Conservation (phyloP, 83 land plant genomes). For the Picea engelmannii region DNA sequence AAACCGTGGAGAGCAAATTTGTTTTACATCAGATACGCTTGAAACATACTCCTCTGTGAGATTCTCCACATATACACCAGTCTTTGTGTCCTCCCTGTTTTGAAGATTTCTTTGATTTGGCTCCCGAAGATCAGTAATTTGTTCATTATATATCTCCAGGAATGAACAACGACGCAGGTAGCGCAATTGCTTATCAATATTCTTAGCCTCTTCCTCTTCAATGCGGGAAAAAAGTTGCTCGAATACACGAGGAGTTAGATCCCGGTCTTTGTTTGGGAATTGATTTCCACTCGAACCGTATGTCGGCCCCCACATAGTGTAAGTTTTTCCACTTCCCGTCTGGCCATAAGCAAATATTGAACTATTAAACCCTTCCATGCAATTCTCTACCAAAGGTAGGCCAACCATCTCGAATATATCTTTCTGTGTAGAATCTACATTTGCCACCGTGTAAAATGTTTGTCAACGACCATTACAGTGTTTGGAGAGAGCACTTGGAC, state of each 20-base stretch:
- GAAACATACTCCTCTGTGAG: conserved; percentile 76
- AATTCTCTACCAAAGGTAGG: conserved; percentile 95
- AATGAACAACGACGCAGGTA: conserved; percentile 93
- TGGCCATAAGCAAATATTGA: conserved; percentile 99
- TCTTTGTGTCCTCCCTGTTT: conserved; percentile 29
- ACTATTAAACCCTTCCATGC: conserved; percentile 94
- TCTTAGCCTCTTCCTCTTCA: conserved; percentile 76
- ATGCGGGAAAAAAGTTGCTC: conserved; percentile 90
- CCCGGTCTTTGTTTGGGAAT: conserved; percentile 69
- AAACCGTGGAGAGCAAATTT: neutral
- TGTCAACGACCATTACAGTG: conserved; percentile 56
- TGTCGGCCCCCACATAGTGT: conserved; percentile 93
- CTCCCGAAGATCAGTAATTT: conserved; percentile 92
- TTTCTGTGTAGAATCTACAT: conserved; percentile 61
- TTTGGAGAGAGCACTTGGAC: conserved; percentile 77
- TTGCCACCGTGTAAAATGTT: conserved; percentile 91
- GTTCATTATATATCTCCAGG: conserved; percentile 95
- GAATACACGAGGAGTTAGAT: conserved; percentile 94
- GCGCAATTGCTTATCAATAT: conserved; percentile 65
- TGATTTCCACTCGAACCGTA: conserved; percentile 37
- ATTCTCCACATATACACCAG: conserved; percentile 25
- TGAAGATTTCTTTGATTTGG: conserved; percentile 85
- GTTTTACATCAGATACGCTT: conserved; percentile 80
- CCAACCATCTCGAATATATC: conserved; percentile 93
- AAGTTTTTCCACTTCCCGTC: conserved; percentile 99